Conservation (phyloP, 805 yeast species). For the Candida gorgasii region DNA sequence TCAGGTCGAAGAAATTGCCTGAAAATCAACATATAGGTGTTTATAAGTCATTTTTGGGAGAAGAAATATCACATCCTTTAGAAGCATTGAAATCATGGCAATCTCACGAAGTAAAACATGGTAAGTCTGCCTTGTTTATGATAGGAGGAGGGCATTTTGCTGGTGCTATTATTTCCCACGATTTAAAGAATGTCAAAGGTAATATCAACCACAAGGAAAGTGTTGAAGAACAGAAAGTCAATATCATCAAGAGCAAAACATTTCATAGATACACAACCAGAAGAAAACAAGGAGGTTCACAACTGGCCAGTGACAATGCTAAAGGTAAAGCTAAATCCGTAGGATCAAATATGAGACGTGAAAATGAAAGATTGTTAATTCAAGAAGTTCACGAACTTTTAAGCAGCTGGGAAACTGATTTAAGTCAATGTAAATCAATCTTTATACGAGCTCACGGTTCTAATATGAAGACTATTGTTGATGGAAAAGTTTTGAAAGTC, state of each 20-base stretch:
- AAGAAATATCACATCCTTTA: constrained; percentile 48
- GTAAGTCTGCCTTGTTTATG: constrained; percentile 80
- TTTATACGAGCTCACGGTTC: constrained; percentile 82
- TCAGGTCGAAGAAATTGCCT: constrained; percentile 50
- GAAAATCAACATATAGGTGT: constrained; percentile 57
- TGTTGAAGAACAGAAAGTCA: constrained; percentile 62
- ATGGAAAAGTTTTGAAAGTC: constrained; percentile 50
- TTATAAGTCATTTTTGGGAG: constrained; percentile 62
- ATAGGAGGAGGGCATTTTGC: constrained; percentile 98
- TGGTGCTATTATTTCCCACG: constrained; percentile 85
- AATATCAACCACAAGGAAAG: constrained; percentile 47
- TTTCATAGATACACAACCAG: constrained; percentile 95
- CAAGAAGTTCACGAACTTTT: constrained; percentile 76
- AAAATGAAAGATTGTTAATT: constrained; percentile 81
- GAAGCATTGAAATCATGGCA: constrained; percentile 45
- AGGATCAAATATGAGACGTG: constrained; percentile 85
- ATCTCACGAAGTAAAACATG: constrained; percentile 19
- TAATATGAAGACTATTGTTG: constrained; percentile 63
- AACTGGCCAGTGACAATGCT: constrained; percentile 87
- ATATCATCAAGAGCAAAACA: constrained; percentile 72
- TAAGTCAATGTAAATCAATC: constrained; percentile 65
- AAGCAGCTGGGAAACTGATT: constrained; percentile 59
- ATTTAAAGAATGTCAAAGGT: constrained; percentile 56
- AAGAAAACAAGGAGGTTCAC: constrained; percentile 97
- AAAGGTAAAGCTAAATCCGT: constrained; percentile 96